A percentile compares a stretch with the other conserved stretches of the same genome.
Evolutionary conservation across 1,284 basidiomycete species (phyloP).

Genomic region (Puccinia horiana): DNA sequence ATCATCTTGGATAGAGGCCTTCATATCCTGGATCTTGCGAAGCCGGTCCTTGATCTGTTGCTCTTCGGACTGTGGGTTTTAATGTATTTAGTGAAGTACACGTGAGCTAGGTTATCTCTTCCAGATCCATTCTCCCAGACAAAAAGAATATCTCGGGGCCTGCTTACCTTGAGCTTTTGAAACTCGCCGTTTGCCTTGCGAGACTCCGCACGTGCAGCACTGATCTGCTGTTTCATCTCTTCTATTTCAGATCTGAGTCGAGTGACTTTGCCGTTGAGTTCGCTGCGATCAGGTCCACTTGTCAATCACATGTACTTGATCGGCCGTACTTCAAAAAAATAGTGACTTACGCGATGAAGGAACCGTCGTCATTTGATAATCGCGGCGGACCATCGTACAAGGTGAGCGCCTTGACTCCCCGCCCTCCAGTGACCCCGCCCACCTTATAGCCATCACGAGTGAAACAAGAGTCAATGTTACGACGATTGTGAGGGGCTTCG

Average conservation of each 20-base stretch:
- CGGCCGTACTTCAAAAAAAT: not conserved
- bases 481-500: constrained; percentile 50
- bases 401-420: constrained; percentile 62
- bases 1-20: constrained; percentile 65
- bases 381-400: constrained; percentile 57
- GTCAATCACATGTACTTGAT: not conserved
- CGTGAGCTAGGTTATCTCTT: too few species aligned
- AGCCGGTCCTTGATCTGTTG: constrained; percentile 35
- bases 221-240: constrained; percentile 30
- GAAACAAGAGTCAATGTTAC: constrained; percentile 55
- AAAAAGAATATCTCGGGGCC: too few species aligned
- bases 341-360: constrained; percentile 50
- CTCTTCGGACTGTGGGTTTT: not conserved
- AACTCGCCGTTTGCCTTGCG: not conserved
- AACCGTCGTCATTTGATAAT: constrained; percentile 56
- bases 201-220: not conserved
- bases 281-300: not conserved
- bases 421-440: constrained; percentile 61
- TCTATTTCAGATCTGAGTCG: constrained; percentile 1
- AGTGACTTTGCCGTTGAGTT: not conserved
- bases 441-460: constrained; percentile 47
- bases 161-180: constrained; percentile 20
- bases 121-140: too few species aligned
- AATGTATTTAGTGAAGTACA: not conserved
- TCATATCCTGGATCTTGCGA: constrained; percentile 55